phyloP scores from a whole-genome alignment of 106 monocot species.

The Allium sativum region DNA sequence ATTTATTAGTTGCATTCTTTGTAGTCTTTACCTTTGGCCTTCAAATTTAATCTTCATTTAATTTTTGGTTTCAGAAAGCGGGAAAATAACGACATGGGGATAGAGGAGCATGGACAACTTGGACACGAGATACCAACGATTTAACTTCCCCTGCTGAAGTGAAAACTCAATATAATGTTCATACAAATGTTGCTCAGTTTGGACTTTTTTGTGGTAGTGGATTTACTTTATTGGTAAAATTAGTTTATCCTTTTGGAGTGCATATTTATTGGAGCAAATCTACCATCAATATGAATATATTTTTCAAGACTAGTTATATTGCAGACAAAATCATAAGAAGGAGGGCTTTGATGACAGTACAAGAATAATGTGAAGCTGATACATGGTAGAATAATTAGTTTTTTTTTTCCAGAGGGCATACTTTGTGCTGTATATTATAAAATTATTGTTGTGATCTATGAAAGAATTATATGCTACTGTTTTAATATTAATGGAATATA shows the following conservation, averaged over 20 bases:
- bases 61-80: slow-evolving; percentile 28
- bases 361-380: neutral
- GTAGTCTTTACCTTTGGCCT: neutral
- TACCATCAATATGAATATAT: neutral
- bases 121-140: slow-evolving; percentile 59
- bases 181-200: neutral
- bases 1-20: neutral
- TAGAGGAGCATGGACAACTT: slow-evolving; percentile 94
- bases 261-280: neutral
- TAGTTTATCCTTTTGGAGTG: neutral
- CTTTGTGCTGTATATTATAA: neutral
- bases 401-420: neutral
- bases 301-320: no score
- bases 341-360: neutral
- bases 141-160: slow-evolving; percentile 44
- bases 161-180: slow-evolving; percentile 5
- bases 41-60: neutral
- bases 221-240: slow-evolving; percentile 48
- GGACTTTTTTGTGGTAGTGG: slow-evolving; percentile 77
- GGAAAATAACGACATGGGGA: slow-evolving; percentile 73
- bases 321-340: neutral
- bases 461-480: no score
- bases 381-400: neutral
- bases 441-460: no score
- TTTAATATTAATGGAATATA: no score